Base-by-base conservation (phyloP, 768 basidiomycete species). In the Cystobasidium onofrii region DNA sequence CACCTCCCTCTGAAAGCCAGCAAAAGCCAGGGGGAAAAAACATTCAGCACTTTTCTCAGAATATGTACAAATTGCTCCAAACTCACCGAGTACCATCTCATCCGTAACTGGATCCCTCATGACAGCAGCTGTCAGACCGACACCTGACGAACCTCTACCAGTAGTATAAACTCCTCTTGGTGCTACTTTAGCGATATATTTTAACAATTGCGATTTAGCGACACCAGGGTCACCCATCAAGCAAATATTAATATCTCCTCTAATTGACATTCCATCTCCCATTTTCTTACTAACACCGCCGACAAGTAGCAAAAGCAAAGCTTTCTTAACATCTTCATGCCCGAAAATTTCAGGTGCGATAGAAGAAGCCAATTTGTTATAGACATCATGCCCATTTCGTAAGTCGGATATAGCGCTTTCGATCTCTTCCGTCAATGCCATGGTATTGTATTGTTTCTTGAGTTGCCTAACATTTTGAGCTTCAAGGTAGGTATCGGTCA, bases 181-280 rank as follows among this genome's bases (percentile, higher is more conserved):
- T 1, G 96, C 96, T 76, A 99, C 89, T 81, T 99, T 99, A 25
- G 95, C 92, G 77, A 99, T 99, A 78, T 97, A 98, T 82, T 99
- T 99, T 72, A 96, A 85, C 33, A 96, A 80, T 80, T 99, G 96
- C 17, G 93, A 96, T 81, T 99, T 99, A 70, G 94, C 93, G 64
- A 98, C 95, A 87, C 96, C 96, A 65, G 96, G 96, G 81, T 99
- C 96, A 77, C 96, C 96, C 96, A 99, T 99, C 52, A 99, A 82
- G 82, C 96, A 99, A 20, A 99, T 84, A 78, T 99, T 99, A 82
- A 99, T 84, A 81, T 98, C 96, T 33, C 96, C 96, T 80, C 96
- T 87, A 80, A 99, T 98, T 82, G 91, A 97, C 92, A 99, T 92
- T 17, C 96, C 96, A 79, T 99, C 96, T 6, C 91, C 90, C 81